A percentile compares a stretch with the other conserved stretches of the same genome.
phyloP scores from a whole-genome alignment of 306 rosid species.

The Quercus wislizeni region DNA sequence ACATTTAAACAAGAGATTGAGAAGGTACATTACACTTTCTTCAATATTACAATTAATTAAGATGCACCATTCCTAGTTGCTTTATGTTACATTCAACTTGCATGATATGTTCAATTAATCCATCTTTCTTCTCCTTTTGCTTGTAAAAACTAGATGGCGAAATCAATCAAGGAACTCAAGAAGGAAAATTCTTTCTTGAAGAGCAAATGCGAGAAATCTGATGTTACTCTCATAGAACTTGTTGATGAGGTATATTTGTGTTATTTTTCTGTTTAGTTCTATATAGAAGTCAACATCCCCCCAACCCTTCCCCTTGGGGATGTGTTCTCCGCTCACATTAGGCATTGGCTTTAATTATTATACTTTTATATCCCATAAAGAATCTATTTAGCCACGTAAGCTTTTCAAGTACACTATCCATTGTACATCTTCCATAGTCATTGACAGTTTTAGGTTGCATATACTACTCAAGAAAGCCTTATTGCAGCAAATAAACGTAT shows the following conservation, averaged over 20 bases:
- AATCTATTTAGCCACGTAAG: not conserved
- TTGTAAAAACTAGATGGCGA: constrained; percentile 67
- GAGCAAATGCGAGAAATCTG: constrained; percentile 87
- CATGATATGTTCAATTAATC: constrained; percentile 16
- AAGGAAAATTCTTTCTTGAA: constrained; percentile 90
- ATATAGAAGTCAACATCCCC: not conserved
- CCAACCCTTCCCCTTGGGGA: not conserved
- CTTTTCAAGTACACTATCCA: not conserved
- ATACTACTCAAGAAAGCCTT: not conserved
- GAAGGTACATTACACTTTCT: constrained; percentile 52
- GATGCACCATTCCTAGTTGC: constrained; percentile 16
- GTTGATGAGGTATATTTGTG: constrained; percentile 68
- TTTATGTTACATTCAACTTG: not conserved
- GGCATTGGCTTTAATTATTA: not conserved
- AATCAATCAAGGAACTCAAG: constrained; percentile 91
- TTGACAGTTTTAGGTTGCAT: not conserved
- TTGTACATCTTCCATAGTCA: not conserved
- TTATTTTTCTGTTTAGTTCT: not conserved
- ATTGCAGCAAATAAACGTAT: too few species aligned
- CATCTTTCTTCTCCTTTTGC: constrained; percentile 19
- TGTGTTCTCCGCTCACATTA: not conserved
- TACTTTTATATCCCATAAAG: not conserved
- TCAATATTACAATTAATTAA: constrained; percentile 15
- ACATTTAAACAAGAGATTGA: constrained; percentile 89
- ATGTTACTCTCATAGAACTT: constrained; percentile 76